Conservation (phyloP, 768 basidiomycete species). For the Boletus rubroflammeus region DNA sequence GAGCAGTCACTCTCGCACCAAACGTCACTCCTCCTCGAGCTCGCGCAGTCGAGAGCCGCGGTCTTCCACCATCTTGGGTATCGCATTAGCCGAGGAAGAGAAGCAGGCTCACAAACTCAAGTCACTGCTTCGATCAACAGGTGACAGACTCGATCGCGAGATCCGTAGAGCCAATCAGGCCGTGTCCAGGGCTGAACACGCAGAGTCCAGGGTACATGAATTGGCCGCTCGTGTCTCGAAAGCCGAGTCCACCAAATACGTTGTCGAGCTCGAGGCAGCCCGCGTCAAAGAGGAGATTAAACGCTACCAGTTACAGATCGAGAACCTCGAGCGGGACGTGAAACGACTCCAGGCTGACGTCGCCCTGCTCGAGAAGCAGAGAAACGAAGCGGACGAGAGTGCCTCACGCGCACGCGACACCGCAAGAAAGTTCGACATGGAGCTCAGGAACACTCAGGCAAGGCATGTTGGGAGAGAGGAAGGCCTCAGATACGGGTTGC, state of each 20-base stretch:
- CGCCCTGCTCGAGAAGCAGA: conserved; percentile 34
- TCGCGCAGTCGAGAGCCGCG: conserved; percentile 39
- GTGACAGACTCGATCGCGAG: conserved; percentile 55
- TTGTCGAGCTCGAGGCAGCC: conserved; percentile 37
- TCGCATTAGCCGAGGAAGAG: conserved; percentile 53
- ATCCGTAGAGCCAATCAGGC: conserved; percentile 52
- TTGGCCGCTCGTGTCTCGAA: conserved; percentile 34
- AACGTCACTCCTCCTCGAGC: conserved; percentile 33
- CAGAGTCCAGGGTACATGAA: conserved; percentile 48
- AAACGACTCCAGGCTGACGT: conserved; percentile 32
- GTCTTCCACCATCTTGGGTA: conserved; percentile 38
- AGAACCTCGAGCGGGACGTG: conserved; percentile 44
- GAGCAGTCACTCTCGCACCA: conserved; percentile 28
- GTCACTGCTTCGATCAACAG: conserved; percentile 46
- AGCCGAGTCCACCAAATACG: conserved; percentile 41
- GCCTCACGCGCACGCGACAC: conserved; percentile 42
- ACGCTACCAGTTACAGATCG: conserved; percentile 45
- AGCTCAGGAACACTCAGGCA: conserved; percentile 44
- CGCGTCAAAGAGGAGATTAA: conserved; percentile 46
- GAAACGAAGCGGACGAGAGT: conserved; percentile 42
- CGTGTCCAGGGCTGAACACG: conserved; percentile 45
- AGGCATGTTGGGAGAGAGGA: conserved; percentile 43
- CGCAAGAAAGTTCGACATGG: conserved; percentile 40
- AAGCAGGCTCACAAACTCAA: conserved; percentile 54
- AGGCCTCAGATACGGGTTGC: conserved; percentile 37